A percentile compares a stretch with the other conserved stretches of the same genome.
phyloP scores from a whole-genome alignment of 768 basidiomycete genomes.

The Boletus pseudopeckii region DNA sequence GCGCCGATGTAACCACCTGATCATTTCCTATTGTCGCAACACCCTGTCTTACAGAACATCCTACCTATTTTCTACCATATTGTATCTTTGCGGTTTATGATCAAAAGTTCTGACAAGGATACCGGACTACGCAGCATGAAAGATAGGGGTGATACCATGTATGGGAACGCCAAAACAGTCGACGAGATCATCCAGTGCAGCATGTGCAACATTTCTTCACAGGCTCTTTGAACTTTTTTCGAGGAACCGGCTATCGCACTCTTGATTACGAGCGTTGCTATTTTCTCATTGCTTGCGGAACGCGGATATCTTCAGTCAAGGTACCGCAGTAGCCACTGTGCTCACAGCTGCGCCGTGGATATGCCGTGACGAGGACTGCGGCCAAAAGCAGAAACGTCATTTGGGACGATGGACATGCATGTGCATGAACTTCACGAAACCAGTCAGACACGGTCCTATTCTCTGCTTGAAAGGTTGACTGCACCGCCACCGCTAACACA shows the following conservation, averaged over 20 bases:
- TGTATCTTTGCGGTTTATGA: background rate
- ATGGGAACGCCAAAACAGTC: conserved; percentile 11
- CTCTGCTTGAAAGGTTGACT: background rate
- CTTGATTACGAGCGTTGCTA: background rate
- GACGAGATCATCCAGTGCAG: conserved; percentile 6
- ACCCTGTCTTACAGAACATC: background rate
- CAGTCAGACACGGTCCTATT: background rate
- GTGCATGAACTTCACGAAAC: background rate
- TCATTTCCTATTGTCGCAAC: background rate
- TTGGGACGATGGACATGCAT: background rate
- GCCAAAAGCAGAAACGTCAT: background rate
- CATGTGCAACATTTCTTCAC: background rate
- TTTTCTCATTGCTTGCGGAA: background rate
- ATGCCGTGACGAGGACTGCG: background rate
- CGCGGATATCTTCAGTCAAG: background rate
- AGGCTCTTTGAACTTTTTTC: too few species aligned
- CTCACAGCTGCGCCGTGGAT: conserved; percentile 3
- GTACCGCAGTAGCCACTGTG: conserved; percentile 4
- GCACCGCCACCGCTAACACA: conserved; percentile 1
- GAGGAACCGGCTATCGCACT: background rate
- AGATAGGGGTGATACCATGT: conserved; percentile 16
- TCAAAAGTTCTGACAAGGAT: background rate
- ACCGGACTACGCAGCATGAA: background rate
- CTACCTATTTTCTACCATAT: background rate
- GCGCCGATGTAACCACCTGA: background rate